Base-by-base conservation (phyloP, 345 rosid species). In the Camelina hispida region DNA sequence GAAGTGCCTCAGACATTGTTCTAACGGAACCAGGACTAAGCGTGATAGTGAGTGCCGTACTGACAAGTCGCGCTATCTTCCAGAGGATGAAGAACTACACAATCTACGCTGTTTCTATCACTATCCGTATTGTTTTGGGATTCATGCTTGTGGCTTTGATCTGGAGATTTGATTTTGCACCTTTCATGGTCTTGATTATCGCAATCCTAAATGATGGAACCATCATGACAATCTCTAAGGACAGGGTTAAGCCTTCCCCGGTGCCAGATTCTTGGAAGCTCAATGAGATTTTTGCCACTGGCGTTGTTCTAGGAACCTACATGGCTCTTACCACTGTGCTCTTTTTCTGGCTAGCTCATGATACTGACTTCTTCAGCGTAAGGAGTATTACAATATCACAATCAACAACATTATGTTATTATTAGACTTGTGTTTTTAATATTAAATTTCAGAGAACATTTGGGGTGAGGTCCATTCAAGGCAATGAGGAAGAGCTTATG, bases 21-120 rank as follows among this genome's bases (percentile, higher is more conserved):
- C 66, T 91, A 63, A 91, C 97, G 0, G 88, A 91, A 78, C 97
- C 92, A 32, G 94, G 97, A 60, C 79, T 91, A 68, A 88, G 94
- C 23, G 97, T 88, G 68, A 88, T 88, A 6, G 44, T 91, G 4
- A 88, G 92, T 40, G 97, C 97, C 0, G 94, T 91, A 38, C 67
- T 91, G 61, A 91, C 94, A 3, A 91, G 97, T 83, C 80, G 97
- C 58, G 91, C 89, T 43, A 88, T 91, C 78, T 91, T 91, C 83
- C 97, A 91, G 66, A 88, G 94, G 79, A 91, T 91, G 97, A 91
- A 91, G 83, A 91, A 91, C 85, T 91, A 91, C 90, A 91, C 94
- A 56, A 91, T 91, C 61, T 88, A 91, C 50, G 97, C 94, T 0
- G 94, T 91, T 54, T 91, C 97, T 53, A 91, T 91, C 76, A 91